These are phyloP conservation scores for Trichoderma endophyticum DNA, from an alignment of 2,329 filamentous ascomycete genomes.

Conservation along the genomic window DNA sequence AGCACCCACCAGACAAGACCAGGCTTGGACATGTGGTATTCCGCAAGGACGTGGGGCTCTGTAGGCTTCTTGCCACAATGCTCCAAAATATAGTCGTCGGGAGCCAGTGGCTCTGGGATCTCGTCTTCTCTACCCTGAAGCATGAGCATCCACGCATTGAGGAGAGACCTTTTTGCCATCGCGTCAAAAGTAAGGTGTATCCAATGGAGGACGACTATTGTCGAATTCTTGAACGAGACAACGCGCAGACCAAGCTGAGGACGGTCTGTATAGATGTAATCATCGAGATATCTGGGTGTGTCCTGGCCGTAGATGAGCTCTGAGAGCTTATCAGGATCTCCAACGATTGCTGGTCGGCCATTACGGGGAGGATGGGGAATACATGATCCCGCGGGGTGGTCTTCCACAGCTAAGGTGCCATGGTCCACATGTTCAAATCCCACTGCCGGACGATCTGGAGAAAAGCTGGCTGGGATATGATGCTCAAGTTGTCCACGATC, in stretches of 20 bases:
- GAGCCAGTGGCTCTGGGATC: conserved; percentile 35
- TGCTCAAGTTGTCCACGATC: conserved; percentile 29
- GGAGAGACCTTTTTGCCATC: conserved; percentile 40
- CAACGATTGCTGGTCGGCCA: conserved; percentile 20
- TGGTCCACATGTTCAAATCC: conserved; percentile 36
- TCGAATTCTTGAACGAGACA: conserved; percentile 47
- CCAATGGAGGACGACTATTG: conserved; percentile 45
- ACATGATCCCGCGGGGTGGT: conserved; percentile 40
- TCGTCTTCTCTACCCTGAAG: conserved; percentile 42
- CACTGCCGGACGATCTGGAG: conserved; percentile 36
- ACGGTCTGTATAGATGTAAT: conserved; percentile 40
- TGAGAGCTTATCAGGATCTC: conserved; percentile 20
- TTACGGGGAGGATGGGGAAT: conserved; percentile 33
- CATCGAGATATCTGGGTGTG: conserved; percentile 32
- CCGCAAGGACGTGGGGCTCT: neutral
- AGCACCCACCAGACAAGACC: neutral
- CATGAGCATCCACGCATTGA: conserved; percentile 45
- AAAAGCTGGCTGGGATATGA: conserved; percentile 33
- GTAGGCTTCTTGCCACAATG: neutral
- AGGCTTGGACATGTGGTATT: conserved; percentile 29
- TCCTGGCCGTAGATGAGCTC: conserved; percentile 19
- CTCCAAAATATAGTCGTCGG: conserved; percentile 24
- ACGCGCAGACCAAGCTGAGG: conserved; percentile 48
- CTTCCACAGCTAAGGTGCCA: conserved; percentile 35
- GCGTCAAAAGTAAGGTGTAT: conserved; percentile 48